These are phyloP conservation scores for Arabidopsis suecica DNA, from an alignment of 345 rosid genomes.

Conservation along the genomic window DNA sequence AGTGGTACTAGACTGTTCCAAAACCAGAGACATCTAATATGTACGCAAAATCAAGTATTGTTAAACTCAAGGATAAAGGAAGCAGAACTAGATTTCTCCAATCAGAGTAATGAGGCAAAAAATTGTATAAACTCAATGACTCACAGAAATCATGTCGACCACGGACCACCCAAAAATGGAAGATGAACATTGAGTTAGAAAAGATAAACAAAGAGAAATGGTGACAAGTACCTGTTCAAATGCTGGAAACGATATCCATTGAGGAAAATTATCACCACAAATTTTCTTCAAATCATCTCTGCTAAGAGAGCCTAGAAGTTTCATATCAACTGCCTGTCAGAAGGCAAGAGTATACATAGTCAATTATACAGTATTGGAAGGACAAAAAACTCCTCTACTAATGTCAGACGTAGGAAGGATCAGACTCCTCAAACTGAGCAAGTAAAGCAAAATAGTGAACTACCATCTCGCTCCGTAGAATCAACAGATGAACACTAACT, in stretches of 20 bases:
- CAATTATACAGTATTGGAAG: conserved; percentile 1
- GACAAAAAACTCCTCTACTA: neutral
- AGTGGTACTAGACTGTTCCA: conserved; percentile 9
- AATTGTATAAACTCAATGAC: neutral
- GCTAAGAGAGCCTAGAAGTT: conserved; percentile 81
- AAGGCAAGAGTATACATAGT: conserved; percentile 9
- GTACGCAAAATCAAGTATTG: neutral
- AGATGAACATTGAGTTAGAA: neutral
- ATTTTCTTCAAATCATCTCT: conserved; percentile 96
- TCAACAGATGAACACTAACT: neutral
- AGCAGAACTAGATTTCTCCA: neutral
- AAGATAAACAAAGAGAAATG: conserved; percentile 3
- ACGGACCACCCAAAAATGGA: neutral
- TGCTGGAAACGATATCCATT: conserved; percentile 98
- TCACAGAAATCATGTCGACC: conserved; percentile 18
- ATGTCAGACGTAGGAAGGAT: too few species aligned
- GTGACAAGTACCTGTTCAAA: conserved; percentile 79
- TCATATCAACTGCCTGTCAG: conserved; percentile 90
- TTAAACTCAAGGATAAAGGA: conserved; percentile 13
- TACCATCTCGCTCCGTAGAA: conserved; percentile 3
- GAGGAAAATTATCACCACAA: conserved; percentile 95
- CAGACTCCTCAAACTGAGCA: too few species aligned
- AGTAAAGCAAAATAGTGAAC: neutral
- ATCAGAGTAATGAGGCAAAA: neutral
- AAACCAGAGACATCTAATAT: conserved; percentile 18